Evolutionary conservation across 352 stramenopile genomes (phyloP), one percentile per base, ranked within the genome.

Genomic region (Discostella stelligera): DNA sequence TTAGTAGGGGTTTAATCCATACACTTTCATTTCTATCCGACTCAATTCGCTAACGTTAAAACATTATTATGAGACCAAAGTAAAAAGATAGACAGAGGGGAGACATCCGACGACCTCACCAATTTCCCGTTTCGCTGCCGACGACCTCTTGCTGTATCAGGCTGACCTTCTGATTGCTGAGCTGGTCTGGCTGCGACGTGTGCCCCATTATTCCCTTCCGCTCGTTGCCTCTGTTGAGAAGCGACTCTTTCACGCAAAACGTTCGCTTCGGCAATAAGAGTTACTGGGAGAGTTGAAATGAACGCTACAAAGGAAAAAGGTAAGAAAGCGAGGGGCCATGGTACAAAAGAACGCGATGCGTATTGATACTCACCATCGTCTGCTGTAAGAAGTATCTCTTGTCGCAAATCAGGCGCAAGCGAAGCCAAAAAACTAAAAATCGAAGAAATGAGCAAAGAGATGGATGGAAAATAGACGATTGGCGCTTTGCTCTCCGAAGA

Each of bases 341-440:
- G 11, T 55, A 14, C 2, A 66, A 3, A 41, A 65, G 6, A 4
- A 66, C 16, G 18, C 60, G 53, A 39, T 68, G 55, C 16, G 71
- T 71, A 41, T 39, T 41, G 55, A 63, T 16, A 39, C 64, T 71
- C 32, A 65, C 41, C 44, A 56, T 98, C 94, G 52, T 98, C 96
- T 37, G 96, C 97, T 18, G 95, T 98, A 13, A 98, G 82, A 20
- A 99, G 88, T 54, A 99, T 98, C 74, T 99, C 97, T 79, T 98
- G 89, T 32, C 97, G 91, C 21, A 99, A 81, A 58, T 98, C 96
- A 16, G 96, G 95, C 4, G 95, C 91, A 7, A 99, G 72, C 2
- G 97, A 98, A 4, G 96, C 96, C 8, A 99, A 89, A 85, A 98
- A 98, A 9, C 95, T 98, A 58, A 6, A 32, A 30, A 58, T 58